Conservation (phyloP, 169 alveolate species). For the Plasmodium blacklocki region DNA sequence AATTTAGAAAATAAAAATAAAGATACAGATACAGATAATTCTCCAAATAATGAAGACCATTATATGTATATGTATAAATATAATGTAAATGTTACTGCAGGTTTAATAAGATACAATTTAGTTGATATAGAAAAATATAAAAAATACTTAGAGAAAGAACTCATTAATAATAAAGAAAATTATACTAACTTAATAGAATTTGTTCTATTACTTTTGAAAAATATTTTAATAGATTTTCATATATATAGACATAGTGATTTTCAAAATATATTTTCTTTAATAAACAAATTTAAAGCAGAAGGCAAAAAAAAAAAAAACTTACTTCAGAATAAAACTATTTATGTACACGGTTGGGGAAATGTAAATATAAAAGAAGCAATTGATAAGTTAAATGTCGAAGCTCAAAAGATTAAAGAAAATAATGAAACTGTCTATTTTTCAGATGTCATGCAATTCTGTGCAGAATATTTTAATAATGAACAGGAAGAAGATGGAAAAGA, state of each 20-base stretch:
- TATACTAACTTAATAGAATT: slow-evolving; percentile 8
- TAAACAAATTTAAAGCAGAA: slow-evolving; percentile 7
- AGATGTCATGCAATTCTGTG: slow-evolving; percentile 34
- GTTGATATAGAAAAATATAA: slow-evolving; percentile 60
- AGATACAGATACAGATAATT: not conserved
- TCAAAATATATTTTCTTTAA: slow-evolving; percentile 42
- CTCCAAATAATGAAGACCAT: not conserved
- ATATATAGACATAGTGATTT: slow-evolving; percentile 62
- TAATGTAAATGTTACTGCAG: slow-evolving; percentile 58
- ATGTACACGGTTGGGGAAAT: slow-evolving; percentile 9
- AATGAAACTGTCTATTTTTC: slow-evolving; percentile 35
- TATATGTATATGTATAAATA: slow-evolving; percentile 11
- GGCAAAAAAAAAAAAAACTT: slow-evolving; percentile 18
- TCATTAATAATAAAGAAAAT: not conserved
- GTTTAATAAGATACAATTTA: slow-evolving; percentile 62
- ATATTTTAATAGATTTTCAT: slow-evolving; percentile 68
- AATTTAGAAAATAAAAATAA: slow-evolving; percentile 12
- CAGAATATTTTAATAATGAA: slow-evolving; percentile 19
- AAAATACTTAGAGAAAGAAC: slow-evolving; percentile 27
- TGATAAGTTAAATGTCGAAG: slow-evolving; percentile 32
- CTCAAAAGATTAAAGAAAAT: slow-evolving; percentile 33
- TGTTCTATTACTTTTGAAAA: slow-evolving; percentile 19
- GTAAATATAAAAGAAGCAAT: slow-evolving; percentile 35
- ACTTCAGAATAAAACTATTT: slow-evolving; percentile 8
- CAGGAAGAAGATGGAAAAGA: not conserved